Base-by-base conservation (phyloP, 441 rosid genomes). In the Cnidoscolus chayamansa region DNA sequence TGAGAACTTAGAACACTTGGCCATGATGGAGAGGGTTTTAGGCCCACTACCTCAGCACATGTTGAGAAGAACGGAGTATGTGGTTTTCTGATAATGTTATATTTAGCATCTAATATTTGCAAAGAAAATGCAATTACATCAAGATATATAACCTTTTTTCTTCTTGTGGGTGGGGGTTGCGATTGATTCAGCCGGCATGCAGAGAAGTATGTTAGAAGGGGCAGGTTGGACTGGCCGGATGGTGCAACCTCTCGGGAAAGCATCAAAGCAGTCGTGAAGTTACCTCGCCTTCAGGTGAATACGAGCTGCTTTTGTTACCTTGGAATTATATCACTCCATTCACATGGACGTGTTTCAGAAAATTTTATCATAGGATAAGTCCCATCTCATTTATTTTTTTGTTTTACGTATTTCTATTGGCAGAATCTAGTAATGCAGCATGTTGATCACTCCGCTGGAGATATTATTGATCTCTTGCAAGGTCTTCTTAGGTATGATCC, bases 1-100 rank as follows among this genome's bases (percentile, higher is more conserved):
- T 64, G 94, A 89, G 64, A 89, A 86, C 80, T 72, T 87, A 43
- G 94, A 87, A 84, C 94, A 87, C 79, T 80, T 87, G 17, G 92
- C 92, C 19, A 89, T 89, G 92, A 89, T 89, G 92, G 92, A 89
- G 79, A 86, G 87, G 78, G 89, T 84, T 53, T 78, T 89, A n/a
- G 94, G 94, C 16, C 88, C 85, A 31, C 63, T 89, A 74, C 90
- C 92, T 61, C 86, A 78, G 63, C 89, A 86, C 72, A 81, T 87
- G 84, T 64, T 85, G 74, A 80, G 81, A 72, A 82, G 85, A 85
- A 88, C 72, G 25, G 87, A 84, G 94, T 89, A 65, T 63, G 89
- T 76, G 49, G 37, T 30, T 70, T 65, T 72, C 2, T 31, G 50
- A 62, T 67, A 30, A 19, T 59, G 11, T 25, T 20, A 13, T 49